Evolutionary conservation across 139 green algal genomes (phyloP).

Genomic region (Coelastrella sp.): DNA sequence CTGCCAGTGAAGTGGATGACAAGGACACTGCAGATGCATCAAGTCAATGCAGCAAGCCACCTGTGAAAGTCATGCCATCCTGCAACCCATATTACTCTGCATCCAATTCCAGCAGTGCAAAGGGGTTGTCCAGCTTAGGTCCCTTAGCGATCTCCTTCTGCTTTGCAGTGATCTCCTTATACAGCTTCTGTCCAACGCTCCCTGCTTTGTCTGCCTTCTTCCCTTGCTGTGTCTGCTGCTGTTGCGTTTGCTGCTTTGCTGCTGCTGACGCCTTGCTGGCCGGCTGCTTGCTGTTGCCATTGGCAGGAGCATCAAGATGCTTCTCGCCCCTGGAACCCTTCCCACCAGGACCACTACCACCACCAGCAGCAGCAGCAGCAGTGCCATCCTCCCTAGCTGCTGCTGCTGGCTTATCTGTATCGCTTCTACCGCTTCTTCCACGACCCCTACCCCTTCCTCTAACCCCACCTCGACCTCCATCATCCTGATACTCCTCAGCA

Average conservation of each 20-base stretch:
- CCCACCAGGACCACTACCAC: not conserved
- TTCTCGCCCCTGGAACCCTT: not conserved
- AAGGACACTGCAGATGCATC: not conserved
- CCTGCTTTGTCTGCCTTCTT: not conserved
- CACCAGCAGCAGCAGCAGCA: not conserved
- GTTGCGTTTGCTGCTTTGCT: not conserved
- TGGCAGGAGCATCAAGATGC: too few relatives aligned
- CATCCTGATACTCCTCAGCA: conserved; percentile 5
- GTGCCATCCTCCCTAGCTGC: not conserved
- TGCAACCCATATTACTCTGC: not conserved
- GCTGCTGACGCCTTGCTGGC: not conserved
- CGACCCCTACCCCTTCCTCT: not conserved
- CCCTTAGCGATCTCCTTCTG: conserved; percentile 28
- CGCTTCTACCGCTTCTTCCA: not conserved
- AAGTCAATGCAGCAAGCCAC: not conserved
- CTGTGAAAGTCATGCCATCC: not conserved
- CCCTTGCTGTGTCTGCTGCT: not conserved
- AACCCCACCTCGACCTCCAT: not conserved
- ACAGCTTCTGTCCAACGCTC: conserved; percentile 38
- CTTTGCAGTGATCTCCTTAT: conserved; percentile 37
- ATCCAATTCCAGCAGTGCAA: conserved; percentile 32
- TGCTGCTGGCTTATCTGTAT: not conserved
- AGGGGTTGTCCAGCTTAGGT: conserved; percentile 32
- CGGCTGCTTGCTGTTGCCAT: not conserved
- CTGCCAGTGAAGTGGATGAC: too few relatives aligned